Percentiles rank a stretch among this genome's conserved stretches.
Evolutionary conservation across 352 stramenopile species (phyloP).

Genomic region (Pythium aquatile): DNA sequence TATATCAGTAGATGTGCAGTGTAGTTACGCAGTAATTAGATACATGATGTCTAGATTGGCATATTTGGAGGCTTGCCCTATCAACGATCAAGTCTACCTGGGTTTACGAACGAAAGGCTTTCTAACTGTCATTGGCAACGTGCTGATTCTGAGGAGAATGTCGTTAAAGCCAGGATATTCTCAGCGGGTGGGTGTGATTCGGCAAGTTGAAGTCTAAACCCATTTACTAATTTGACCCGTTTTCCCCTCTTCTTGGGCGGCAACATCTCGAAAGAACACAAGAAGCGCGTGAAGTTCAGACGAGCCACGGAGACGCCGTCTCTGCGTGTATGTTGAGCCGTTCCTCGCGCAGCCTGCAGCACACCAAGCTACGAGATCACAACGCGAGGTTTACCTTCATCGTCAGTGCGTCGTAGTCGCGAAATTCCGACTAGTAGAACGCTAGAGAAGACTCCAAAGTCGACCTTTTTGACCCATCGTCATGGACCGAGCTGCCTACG

Average conservation of each 20-base stretch:
- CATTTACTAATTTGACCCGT: slow-evolving; percentile 15
- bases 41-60: neutral
- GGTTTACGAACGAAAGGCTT: neutral
- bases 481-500: slow-evolving; percentile 24
- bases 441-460: neutral
- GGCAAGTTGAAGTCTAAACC: slow-evolving; percentile 27
- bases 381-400: neutral
- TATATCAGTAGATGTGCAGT: neutral
- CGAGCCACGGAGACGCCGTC: neutral
- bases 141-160: neutral
- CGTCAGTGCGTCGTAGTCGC: neutral
- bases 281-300: neutral
- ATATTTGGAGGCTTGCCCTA: neutral
- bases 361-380: neutral
- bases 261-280: slow-evolving; percentile 11
- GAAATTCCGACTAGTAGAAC: slow-evolving; percentile 1
- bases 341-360: neutral
- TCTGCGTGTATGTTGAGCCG: neutral
- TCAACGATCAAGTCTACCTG: neutral
- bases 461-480: neutral
- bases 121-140: neutral
- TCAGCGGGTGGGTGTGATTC: slow-evolving; percentile 12
- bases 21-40: neutral
- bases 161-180: slow-evolving; percentile 6
- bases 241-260: slow-evolving; percentile 14